Percentiles rank a stretch among this genome's conserved stretches.
These are phyloP conservation scores for Trichophyton mentagrophytes DNA, from an alignment of 2,329 filamentous ascomycete species.

Conservation along the genomic window DNA sequence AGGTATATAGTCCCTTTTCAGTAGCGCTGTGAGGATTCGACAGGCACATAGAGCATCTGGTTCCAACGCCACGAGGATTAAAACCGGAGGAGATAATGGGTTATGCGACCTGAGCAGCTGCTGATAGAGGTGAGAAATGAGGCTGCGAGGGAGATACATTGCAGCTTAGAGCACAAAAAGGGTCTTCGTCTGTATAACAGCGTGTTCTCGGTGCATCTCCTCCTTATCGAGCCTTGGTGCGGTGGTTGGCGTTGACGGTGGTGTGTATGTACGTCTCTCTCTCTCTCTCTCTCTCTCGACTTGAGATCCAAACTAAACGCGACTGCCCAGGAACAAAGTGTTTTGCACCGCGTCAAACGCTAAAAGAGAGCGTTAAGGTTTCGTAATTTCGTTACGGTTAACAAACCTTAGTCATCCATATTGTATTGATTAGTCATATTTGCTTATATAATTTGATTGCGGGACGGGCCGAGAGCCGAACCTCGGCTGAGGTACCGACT, in stretches of 20 bases:
- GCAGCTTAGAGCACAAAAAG: constrained; percentile 9
- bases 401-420: neutral
- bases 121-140: constrained; percentile 82
- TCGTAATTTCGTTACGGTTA: neutral
- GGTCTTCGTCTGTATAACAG: neutral
- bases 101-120: constrained; percentile 79
- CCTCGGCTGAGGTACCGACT: neutral
- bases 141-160: constrained; percentile 89
- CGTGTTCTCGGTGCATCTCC: neutral
- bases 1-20: constrained; percentile 94
- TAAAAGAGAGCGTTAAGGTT: neutral
- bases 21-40: constrained; percentile 79
- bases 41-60: constrained; percentile 92
- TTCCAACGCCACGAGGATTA: constrained; percentile 85
- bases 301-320: neutral
- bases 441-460: neutral
- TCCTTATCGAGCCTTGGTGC: neutral
- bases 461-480: neutral
- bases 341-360: constrained; percentile 1
- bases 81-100: constrained; percentile 77
- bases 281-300: too few species aligned
- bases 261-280: too few species aligned
- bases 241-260: neutral
- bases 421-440: neutral
- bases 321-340: constrained; percentile 1